A percentile compares a stretch with the other conserved stretches of the same genome.
Evolutionary conservation across 345 rosid genomes (phyloP).

Genomic region (Moricandia arvensis): DNA sequence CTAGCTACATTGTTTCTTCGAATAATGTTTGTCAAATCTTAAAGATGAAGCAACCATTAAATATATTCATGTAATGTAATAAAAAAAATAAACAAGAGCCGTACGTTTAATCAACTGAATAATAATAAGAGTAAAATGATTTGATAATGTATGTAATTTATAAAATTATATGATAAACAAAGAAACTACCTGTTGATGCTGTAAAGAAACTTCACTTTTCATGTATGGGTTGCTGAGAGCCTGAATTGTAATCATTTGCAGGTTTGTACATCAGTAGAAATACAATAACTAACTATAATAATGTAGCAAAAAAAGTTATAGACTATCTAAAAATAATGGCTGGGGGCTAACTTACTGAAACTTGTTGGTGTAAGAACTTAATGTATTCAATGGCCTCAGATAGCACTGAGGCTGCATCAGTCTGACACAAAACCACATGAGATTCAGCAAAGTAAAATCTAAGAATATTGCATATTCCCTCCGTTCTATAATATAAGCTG

Average conservation of each 20-base stretch:
- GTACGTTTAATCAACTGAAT: slow-evolving; percentile 18
- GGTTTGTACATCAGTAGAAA: slow-evolving; percentile 33
- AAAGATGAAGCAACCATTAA: slow-evolving; percentile 32
- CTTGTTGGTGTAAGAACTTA: slow-evolving; percentile 93
- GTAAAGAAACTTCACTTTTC: slow-evolving; percentile 85
- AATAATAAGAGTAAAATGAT: background rate
- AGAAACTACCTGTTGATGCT: slow-evolving; percentile 63
- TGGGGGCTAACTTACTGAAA: slow-evolving; percentile 59
- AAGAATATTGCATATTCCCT: too few species aligned
- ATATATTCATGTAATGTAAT: background rate
- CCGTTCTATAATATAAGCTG: too few species aligned
- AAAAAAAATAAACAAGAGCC: slow-evolving; percentile 3
- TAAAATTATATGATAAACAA: background rate
- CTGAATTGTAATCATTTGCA: slow-evolving; percentile 47
- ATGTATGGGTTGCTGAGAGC: slow-evolving; percentile 83
- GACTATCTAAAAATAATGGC: background rate
- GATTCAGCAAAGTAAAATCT: slow-evolving; percentile 39
- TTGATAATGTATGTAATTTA: background rate
- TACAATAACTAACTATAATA: slow-evolving; percentile 1
- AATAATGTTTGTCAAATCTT: slow-evolving; percentile 29
- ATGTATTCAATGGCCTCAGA: slow-evolving; percentile 96
- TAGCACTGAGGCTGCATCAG: slow-evolving; percentile 99
- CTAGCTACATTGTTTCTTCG: slow-evolving; percentile 21
- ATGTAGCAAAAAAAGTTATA: background rate
- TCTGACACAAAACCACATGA: slow-evolving; percentile 57